phyloP scores from a whole-genome alignment of 2,329 filamentous ascomycete genomes.

The Hypoxylon sp. region DNA sequence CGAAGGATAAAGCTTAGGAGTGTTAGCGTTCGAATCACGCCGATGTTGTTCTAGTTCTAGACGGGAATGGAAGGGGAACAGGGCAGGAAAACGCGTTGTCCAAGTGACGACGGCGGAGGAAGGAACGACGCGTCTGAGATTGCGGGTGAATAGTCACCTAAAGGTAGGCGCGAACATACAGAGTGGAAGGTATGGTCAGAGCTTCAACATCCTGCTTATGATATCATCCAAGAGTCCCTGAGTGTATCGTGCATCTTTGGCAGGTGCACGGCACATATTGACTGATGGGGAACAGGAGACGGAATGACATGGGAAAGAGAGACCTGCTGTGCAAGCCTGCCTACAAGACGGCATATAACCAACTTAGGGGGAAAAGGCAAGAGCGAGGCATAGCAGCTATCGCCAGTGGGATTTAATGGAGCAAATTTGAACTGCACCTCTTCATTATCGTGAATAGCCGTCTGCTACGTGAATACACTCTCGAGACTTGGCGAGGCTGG shows the following conservation, averaged over 20 bases:
- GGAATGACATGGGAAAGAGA: background rate
- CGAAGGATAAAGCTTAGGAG: background rate
- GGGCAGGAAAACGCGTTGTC: background rate
- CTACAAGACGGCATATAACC: background rate
- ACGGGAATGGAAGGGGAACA: background rate
- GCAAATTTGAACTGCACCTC: background rate
- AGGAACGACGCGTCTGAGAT: background rate
- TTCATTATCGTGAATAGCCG: constrained; percentile 2
- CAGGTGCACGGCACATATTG: background rate
- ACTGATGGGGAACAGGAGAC: background rate
- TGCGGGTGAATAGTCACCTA: background rate
- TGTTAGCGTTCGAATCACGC: background rate
- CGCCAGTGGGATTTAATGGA: background rate
- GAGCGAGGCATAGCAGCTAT: background rate
- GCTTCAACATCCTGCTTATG: background rate
- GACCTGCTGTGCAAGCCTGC: background rate
- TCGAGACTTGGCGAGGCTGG: background rate
- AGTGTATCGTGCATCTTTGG: background rate
- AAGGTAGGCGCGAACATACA: background rate
- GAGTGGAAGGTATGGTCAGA: background rate
- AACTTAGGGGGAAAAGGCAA: too few species aligned
- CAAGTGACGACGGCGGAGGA: background rate
- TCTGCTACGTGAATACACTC: background rate
- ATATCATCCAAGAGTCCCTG: background rate
- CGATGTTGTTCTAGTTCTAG: background rate